Conservation (phyloP, 2,329 filamentous ascomycete genomes). For the Lasiodiplodia theobromae region DNA sequence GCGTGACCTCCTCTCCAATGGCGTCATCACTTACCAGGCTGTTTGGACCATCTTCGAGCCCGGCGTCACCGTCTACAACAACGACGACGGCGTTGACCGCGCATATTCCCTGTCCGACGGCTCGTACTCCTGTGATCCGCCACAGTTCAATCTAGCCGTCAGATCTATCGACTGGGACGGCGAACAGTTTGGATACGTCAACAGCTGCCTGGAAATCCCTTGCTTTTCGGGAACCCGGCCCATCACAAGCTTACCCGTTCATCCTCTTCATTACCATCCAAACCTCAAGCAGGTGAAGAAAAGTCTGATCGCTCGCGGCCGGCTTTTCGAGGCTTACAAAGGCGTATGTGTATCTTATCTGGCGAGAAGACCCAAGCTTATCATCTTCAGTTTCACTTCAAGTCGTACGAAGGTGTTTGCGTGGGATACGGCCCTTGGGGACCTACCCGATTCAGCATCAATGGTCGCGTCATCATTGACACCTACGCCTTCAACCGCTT, state of each 20-base stretch:
- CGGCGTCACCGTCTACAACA: conserved; percentile 32
- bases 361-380: not conserved
- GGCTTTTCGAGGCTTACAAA: conserved; percentile 51
- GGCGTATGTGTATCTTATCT: conserved; percentile 36
- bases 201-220: conserved; percentile 32
- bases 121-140: conserved; percentile 32
- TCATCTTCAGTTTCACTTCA: conserved; percentile 30
- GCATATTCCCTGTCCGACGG: conserved; percentile 31
- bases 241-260: conserved; percentile 48
- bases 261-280: conserved; percentile 50
- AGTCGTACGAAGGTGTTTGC: conserved; percentile 34
- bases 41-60: conserved; percentile 37
- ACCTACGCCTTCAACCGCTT: conserved; percentile 47
- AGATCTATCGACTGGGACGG: conserved; percentile 41
- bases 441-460: conserved; percentile 31
- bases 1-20: conserved; percentile 33
- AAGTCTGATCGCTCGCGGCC: conserved; percentile 51
- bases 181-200: conserved; percentile 35
- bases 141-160: conserved; percentile 31
- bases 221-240: conserved; percentile 46
- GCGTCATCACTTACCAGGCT: conserved; percentile 32
- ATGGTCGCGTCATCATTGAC: conserved; percentile 58
- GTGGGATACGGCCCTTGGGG: conserved; percentile 32
- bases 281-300: conserved; percentile 44
- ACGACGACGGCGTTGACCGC: conserved; percentile 32